Conservation (phyloP, 768 basidiomycete genomes). For the Podaxis sp. region DNA sequence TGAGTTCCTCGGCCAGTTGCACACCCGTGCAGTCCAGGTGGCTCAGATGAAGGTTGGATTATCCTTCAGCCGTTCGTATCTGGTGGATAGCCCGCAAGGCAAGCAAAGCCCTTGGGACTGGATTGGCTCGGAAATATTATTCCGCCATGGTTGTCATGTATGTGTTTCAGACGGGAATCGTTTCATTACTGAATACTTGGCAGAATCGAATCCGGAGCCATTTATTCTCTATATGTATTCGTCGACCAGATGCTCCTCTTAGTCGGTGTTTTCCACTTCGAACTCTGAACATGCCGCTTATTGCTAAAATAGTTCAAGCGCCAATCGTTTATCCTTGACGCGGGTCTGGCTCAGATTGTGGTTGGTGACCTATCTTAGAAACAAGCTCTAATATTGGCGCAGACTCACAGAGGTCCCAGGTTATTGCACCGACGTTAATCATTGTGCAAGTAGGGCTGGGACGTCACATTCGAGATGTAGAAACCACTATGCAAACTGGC, state of each 20-base stretch:
- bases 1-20: slow-evolving; percentile 15
- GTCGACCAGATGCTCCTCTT: neutral
- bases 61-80: slow-evolving; percentile 31
- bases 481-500: neutral
- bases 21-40: neutral
- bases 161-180: slow-evolving; percentile 13
- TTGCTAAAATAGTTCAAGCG: neutral
- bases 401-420: neutral
- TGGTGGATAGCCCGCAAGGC: slow-evolving; percentile 32
- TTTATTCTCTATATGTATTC: slow-evolving; percentile 29
- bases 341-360: slow-evolving; percentile 26
- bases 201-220: slow-evolving; percentile 38
- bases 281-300: neutral
- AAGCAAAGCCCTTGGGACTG: slow-evolving; percentile 25
- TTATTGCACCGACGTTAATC: neutral
- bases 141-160: slow-evolving; percentile 37
- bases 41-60: neutral
- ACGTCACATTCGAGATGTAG: neutral
- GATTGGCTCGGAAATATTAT: slow-evolving; percentile 31
- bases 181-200: neutral
- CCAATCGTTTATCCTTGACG: slow-evolving; percentile 22
- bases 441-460: slow-evolving; percentile 3
- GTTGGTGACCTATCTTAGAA: neutral
- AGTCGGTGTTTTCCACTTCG: neutral
- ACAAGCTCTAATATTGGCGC: neutral